phyloP scores from a whole-genome alignment of 2,329 filamentous ascomycete species.

The Neospermospora avenae region DNA sequence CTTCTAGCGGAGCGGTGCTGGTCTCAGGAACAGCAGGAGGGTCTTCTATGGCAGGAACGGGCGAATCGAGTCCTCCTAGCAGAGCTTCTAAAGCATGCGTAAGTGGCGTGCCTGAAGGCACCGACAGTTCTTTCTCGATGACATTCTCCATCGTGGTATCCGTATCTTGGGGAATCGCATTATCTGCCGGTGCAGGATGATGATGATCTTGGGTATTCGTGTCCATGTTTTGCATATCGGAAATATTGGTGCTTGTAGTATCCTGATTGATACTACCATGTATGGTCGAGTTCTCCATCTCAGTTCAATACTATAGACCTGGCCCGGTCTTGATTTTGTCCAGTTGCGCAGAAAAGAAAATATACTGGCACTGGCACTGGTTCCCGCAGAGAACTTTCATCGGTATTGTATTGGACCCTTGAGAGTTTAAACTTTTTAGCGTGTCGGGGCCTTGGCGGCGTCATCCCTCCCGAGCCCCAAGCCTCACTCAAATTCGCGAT shows the following conservation, averaged over 20 bases:
- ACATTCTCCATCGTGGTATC: conserved; percentile 8
- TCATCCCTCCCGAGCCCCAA: conserved; percentile 10
- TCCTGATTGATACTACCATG: conserved; percentile 14
- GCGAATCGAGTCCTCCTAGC: conserved; percentile 26
- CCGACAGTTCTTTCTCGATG: not conserved
- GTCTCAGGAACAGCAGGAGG: not conserved
- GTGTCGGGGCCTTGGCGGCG: conserved; percentile 15
- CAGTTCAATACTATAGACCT: conserved; percentile 20
- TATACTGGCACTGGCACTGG: too few species aligned
- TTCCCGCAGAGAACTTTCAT: not conserved
- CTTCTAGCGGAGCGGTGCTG: not conserved
- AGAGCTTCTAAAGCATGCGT: conserved; percentile 32
- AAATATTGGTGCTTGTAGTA: not conserved
- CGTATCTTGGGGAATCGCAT: conserved; percentile 4
- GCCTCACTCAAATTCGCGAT: not conserved
- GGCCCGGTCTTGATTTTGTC: conserved; percentile 14
- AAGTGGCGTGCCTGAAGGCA: conserved; percentile 18
- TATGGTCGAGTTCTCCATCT: conserved; percentile 19
- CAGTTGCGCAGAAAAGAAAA: conserved; percentile 7
- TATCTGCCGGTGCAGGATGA: not conserved
- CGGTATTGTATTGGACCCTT: not conserved
- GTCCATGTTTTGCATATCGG: not conserved
- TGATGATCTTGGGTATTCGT: not conserved
- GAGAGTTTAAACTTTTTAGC: conserved; percentile 5
- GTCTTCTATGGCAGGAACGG: not conserved